Conservation (phyloP, 495 filamentous ascomycete genomes). For the Parachaetomium inaequale region DNA sequence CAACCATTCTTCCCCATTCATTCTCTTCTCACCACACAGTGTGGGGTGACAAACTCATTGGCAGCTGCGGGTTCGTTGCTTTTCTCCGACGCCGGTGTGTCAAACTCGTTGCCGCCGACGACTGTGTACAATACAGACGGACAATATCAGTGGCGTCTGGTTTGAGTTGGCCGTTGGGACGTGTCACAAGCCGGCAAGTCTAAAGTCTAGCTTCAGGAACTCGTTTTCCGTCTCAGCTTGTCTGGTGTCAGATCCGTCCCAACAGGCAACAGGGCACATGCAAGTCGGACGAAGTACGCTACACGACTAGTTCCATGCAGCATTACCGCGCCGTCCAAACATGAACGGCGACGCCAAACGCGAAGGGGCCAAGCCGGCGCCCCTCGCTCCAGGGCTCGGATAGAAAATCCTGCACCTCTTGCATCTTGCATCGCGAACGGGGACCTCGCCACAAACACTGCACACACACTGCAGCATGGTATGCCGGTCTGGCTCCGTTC, state of each 20-base stretch:
- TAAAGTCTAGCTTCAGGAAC: background rate
- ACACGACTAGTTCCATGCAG: background rate
- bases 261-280: background rate
- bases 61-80: too few species aligned
- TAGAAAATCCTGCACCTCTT: background rate
- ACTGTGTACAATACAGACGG: too few species aligned
- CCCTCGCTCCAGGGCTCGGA: background rate
- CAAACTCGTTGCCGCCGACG: too few species aligned
- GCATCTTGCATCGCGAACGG: constrained; percentile 2
- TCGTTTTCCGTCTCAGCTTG: constrained; percentile 3
- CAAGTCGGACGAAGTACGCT: background rate
- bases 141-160: too few species aligned
- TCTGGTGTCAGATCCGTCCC: background rate
- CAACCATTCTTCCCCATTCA: too few species aligned
- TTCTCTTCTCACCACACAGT: too few species aligned
- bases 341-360: background rate
- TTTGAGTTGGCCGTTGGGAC: too few species aligned
- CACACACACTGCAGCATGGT: constrained; percentile 1
- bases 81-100: too few species aligned
- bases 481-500: background rate
- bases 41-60: too few species aligned
- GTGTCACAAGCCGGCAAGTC: too few species aligned
- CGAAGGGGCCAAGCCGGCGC: background rate
- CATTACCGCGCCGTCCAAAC: background rate
- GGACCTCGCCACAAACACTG: background rate